Percentiles rank a stretch among this genome's conserved stretches.
These are phyloP conservation scores for Amylocystis lapponica DNA, from an alignment of 768 basidiomycete species.

Conservation along the genomic window DNA sequence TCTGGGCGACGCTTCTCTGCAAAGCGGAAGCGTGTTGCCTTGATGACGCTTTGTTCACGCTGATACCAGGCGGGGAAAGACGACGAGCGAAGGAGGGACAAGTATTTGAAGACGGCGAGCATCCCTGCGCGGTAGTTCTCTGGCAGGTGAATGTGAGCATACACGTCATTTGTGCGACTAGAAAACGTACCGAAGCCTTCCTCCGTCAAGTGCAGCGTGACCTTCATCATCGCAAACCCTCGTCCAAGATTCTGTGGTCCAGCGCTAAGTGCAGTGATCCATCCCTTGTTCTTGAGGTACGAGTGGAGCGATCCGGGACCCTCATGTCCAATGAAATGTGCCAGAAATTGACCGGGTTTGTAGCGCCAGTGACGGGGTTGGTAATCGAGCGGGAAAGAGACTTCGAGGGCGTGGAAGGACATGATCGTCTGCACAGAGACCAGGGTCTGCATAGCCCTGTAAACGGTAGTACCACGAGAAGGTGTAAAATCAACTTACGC, in stretches of 20 bases:
- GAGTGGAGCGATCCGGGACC: conserved; percentile 88
- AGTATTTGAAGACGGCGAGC: conserved; percentile 71
- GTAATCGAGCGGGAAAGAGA: conserved; percentile 73
- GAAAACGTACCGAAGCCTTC: conserved; percentile 74
- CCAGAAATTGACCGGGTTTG: conserved; percentile 72
- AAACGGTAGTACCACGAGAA: conserved; percentile 1
- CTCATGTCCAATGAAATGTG: conserved; percentile 87
- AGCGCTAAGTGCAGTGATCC: conserved; percentile 70
- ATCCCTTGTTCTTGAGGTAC: conserved; percentile 84
- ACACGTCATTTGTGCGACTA: background rate
- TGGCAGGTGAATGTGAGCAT: conserved; percentile 24
- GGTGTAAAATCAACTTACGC: conserved; percentile 40
- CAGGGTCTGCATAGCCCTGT: conserved; percentile 45
- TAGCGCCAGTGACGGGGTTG: conserved; percentile 69
- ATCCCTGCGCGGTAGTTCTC: conserved; percentile 73
- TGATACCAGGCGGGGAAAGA: conserved; percentile 63
- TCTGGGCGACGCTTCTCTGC: conserved; percentile 79
- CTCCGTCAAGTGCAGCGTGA: conserved; percentile 73
- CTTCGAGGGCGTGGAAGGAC: conserved; percentile 77
- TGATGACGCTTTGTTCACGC: conserved; percentile 66
- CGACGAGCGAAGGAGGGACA: conserved; percentile 60
- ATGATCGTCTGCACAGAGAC: conserved; percentile 87
- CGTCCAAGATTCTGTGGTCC: conserved; percentile 68
- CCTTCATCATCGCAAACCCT: conserved; percentile 86
- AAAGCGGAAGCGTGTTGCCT: conserved; percentile 77